Conservation (phyloP, 1,139 yeast species). For the Barnettozyma hawaiiensis region DNA sequence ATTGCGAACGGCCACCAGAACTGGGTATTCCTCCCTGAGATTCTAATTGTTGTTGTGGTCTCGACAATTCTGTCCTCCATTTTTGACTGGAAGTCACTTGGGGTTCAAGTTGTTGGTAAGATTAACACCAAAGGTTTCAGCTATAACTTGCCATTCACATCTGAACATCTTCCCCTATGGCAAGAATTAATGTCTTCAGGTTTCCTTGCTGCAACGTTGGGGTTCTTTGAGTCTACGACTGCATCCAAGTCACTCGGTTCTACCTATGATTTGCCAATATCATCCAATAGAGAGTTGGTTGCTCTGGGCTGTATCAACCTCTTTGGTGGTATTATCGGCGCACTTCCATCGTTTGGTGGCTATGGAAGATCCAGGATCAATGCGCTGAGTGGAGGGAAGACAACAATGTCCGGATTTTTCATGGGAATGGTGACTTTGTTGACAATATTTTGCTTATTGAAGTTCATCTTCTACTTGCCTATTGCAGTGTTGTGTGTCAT, state of each 20-base stretch:
- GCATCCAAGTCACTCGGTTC: conserved; percentile 81
- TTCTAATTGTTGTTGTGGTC: conserved; percentile 61
- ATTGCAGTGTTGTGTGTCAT: conserved; percentile 77
- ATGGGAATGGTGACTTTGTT: conserved; percentile 71
- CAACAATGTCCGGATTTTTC: conserved; percentile 76
- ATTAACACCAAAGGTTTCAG: conserved; percentile 42
- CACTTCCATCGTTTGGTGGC: conserved; percentile 93
- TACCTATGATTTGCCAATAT: conserved; percentile 57
- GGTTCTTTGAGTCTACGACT: conserved; percentile 90
- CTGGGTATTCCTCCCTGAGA: conserved; percentile 65
- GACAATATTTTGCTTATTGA: conserved; percentile 57
- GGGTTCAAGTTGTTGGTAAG: conserved; percentile 66
- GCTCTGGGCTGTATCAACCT: conserved; percentile 78
- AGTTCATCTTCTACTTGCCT: conserved; percentile 69
- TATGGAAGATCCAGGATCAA: conserved; percentile 91
- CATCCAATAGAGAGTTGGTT: conserved; percentile 70
- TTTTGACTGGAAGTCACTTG: conserved; percentile 51
- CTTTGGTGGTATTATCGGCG: conserved; percentile 47
- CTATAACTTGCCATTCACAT: conserved; percentile 45
- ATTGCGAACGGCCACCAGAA: conserved; percentile 29
- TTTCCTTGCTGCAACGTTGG: conserved; percentile 77
- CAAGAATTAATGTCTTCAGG: conserved; percentile 46
- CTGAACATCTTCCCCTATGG: conserved; percentile 26
- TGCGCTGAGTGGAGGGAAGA: conserved; percentile 78
- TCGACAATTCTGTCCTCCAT: conserved; percentile 54